A percentile compares a stretch with the other conserved stretches of the same genome.
These are phyloP conservation scores for Cytospora piceae DNA, from an alignment of 2,329 filamentous ascomycete genomes.

Conservation along the genomic window DNA sequence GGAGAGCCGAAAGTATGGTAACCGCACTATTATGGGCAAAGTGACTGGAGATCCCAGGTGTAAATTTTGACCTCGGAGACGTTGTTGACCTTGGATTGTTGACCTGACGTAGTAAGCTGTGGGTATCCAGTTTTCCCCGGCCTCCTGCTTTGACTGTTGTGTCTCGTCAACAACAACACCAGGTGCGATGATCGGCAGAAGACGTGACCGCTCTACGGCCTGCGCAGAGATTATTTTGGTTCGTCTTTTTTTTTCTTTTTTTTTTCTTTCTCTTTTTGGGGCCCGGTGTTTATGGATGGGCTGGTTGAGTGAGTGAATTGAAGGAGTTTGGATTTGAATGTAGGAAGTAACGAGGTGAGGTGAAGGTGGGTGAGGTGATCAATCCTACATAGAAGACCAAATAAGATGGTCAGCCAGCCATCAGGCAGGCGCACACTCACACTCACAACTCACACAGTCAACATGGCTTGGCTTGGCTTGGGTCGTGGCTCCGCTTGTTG, in stretches of 20 bases:
- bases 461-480: too few relatives aligned
- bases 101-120: slow-evolving; percentile 4
- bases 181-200: slow-evolving; percentile 3
- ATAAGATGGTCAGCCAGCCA: neutral
- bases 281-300: neutral
- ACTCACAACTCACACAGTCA: neutral
- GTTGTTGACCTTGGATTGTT: neutral
- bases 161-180: neutral
- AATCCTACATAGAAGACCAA: too few relatives aligned
- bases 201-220: neutral
- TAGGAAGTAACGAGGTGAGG: neutral
- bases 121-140: slow-evolving; percentile 5
- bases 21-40: neutral
- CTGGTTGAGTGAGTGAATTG: neutral
- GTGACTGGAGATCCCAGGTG: neutral
- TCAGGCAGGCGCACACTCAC: neutral
- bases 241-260: too few relatives aligned
- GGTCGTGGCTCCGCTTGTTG: neutral
- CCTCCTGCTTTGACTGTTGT: slow-evolving; percentile 1
- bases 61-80: slow-evolving; percentile 6
- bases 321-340: neutral
- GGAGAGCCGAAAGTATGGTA: neutral
- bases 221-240: neutral
- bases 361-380: neutral
- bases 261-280: neutral